A percentile compares a stretch with the other conserved stretches of the same genome.
Conservation (phyloP, 2,329 filamentous ascomycete species). For the Colletotrichum sojae region DNA sequence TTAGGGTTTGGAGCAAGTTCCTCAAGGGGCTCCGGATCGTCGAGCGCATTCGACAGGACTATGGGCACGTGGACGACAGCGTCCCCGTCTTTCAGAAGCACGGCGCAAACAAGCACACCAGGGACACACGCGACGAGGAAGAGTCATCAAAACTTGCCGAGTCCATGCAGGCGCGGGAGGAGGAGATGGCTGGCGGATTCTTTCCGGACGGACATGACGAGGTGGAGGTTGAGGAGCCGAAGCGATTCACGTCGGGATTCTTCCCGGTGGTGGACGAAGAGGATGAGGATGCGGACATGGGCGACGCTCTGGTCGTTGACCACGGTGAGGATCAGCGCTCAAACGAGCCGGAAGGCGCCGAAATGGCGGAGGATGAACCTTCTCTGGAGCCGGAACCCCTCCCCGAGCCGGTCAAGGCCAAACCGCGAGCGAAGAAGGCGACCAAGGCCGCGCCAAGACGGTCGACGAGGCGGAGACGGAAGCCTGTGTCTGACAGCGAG, state of each 20-base stretch:
- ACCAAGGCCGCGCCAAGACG: constrained; percentile 26
- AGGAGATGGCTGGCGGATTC: constrained; percentile 73
- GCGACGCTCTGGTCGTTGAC: constrained; percentile 53
- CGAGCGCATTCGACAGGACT: constrained; percentile 82
- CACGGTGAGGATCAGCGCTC: constrained; percentile 38
- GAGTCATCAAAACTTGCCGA: constrained; percentile 38
- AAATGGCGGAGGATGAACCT: constrained; percentile 9
- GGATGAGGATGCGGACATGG: constrained; percentile 52
- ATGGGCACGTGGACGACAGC: constrained; percentile 72
- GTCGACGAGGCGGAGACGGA: constrained; percentile 30
- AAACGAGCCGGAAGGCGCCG: constrained; percentile 1
- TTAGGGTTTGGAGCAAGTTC: constrained; percentile 89
- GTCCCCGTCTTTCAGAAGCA: constrained; percentile 67
- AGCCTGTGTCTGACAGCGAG: constrained; percentile 26
- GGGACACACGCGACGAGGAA: not conserved
- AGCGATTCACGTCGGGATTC: constrained; percentile 58
- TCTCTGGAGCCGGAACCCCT: constrained; percentile 6
- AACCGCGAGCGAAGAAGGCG: constrained; percentile 25
- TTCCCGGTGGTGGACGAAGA: constrained; percentile 64
- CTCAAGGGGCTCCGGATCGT: constrained; percentile 88
- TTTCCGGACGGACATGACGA: constrained; percentile 70
- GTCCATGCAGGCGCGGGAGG: constrained; percentile 53
- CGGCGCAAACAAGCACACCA: constrained; percentile 46
- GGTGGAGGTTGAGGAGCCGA: constrained; percentile 57
- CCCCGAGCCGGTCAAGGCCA: constrained; percentile 30